These are phyloP conservation scores for Rhinocladiella mackenziei DNA, from an alignment of 2,329 filamentous ascomycete genomes.

Conservation along the genomic window DNA sequence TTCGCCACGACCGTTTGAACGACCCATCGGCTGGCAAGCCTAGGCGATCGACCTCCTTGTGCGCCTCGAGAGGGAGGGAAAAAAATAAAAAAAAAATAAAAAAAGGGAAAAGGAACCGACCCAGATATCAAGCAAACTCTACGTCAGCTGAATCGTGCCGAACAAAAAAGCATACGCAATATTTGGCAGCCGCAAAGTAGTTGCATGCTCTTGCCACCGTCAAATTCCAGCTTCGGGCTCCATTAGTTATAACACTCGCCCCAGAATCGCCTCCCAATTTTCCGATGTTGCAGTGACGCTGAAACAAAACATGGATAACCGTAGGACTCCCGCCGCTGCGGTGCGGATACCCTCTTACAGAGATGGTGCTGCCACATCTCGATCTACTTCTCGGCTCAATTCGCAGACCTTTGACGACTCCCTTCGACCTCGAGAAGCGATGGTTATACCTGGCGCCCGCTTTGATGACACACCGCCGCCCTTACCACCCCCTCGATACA, in stretches of 20 bases:
- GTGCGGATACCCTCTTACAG: constrained; percentile 17
- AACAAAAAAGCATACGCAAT: constrained; percentile 7
- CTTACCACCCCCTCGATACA: constrained; percentile 59
- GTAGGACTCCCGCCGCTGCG: constrained; percentile 17
- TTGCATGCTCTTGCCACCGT: constrained; percentile 14
- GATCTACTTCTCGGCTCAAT: constrained; percentile 35
- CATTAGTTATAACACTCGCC: constrained; percentile 3
- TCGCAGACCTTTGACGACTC: constrained; percentile 41
- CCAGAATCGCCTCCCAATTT: constrained; percentile 7
- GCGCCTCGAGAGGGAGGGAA: neutral
- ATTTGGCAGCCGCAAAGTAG: neutral
- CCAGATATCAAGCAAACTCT: constrained; percentile 2
- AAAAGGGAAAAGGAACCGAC: neutral
- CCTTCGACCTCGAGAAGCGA: constrained; percentile 48
- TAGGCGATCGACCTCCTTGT: too few relatives aligned
- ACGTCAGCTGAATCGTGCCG: constrained; percentile 7
- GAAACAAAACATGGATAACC: constrained; percentile 23
- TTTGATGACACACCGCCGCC: constrained; percentile 54
- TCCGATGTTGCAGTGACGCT: constrained; percentile 24
- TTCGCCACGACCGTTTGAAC: too few relatives aligned
- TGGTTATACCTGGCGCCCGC: constrained; percentile 60
- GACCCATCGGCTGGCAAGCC: constrained; percentile 4
- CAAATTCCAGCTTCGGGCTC: constrained; percentile 6
- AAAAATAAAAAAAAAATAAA: neutral
- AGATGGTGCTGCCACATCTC: constrained; percentile 13